Evolutionary conservation across 192 early-diverging fungal species (phyloP).

Genomic region (Polychytrium aggregatum): DNA sequence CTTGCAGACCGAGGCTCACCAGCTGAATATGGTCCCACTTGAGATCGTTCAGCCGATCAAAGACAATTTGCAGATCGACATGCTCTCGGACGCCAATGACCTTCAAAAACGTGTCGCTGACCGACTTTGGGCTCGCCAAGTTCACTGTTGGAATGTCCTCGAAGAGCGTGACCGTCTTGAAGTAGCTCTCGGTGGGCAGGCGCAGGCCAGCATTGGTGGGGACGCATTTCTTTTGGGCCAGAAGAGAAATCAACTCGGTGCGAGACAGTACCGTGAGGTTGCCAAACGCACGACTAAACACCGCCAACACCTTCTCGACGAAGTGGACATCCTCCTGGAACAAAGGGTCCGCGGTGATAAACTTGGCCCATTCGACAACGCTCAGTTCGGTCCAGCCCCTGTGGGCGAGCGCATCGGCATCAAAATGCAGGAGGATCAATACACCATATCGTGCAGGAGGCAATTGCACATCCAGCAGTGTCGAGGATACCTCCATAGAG

Average conservation of each 20-base stretch:
- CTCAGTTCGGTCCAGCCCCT: slow-evolving; percentile 40
- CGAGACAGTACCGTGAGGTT: slow-evolving; percentile 12
- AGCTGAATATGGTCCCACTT: slow-evolving; percentile 79
- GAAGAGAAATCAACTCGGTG: slow-evolving; percentile 16
- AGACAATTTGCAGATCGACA: slow-evolving; percentile 74
- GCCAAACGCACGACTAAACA: slow-evolving; percentile 36
- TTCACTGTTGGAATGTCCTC: slow-evolving; percentile 65
- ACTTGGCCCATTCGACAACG: slow-evolving; percentile 51
- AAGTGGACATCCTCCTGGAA: slow-evolving; percentile 42
- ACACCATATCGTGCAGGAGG: too few species aligned
- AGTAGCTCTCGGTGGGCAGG: slow-evolving; percentile 60
- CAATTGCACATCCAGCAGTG: too few species aligned
- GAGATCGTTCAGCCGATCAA: slow-evolving; percentile 63
- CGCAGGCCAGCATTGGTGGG: slow-evolving; percentile 61
- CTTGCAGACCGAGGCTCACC: slow-evolving; percentile 8
- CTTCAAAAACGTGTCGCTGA: slow-evolving; percentile 47
- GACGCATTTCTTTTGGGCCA: slow-evolving; percentile 40
- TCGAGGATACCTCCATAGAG: too few species aligned
- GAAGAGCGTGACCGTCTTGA: slow-evolving; percentile 68
- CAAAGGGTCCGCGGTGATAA: slow-evolving; percentile 29
- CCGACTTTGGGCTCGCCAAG: slow-evolving; percentile 33
- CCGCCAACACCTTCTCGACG: slow-evolving; percentile 53
- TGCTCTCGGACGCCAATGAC: slow-evolving; percentile 73
- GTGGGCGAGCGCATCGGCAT: too few species aligned
- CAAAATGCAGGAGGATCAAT: too few species aligned